Evolutionary conservation across 495 filamentous ascomycete species (phyloP), one percentile per base, ranked within the genome.

Genomic region (Aspergillus campestris): DNA sequence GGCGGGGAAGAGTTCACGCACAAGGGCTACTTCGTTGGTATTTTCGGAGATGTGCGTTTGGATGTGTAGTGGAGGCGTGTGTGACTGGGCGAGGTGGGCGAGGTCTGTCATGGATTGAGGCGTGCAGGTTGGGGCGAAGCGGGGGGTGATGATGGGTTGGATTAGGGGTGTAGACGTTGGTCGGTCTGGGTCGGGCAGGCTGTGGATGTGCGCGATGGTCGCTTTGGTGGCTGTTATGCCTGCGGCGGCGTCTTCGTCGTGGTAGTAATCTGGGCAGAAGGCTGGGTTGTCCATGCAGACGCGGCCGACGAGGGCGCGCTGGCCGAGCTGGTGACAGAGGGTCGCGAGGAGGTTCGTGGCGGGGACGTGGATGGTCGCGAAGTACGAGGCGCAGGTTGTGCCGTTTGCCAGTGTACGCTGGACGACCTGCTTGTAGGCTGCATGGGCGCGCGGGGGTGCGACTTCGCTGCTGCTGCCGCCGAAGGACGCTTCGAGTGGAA

Each of bases 1-100:
- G 0, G 73, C 61, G 0, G 89, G 87, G 64, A 95, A 95, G 8
- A 90, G 60, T 14, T 74, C 45, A 6, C 62, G 53, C 1, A 96
- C 89, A 1, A 94, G 76, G 3, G 60, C 66, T 38, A 87, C 56
- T 64, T 98, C 92, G 53, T 67, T 59, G 3, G 56, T 66, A 65
- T 94, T 97, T 60, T 98, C 92, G 0, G 82, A 81, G 60, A 98
- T 83, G 66, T 98, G 92, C 1, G 92, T 98, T 65, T 98, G 92
- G 40, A 89, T 76, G 9, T 81, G 81, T 0, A 90, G 61, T 0
- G 67, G 72, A 3, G 72, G 69, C 7, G 65, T 60, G 9, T 74
- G 77, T 29, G 77, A 69, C 7, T 61, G 58, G 0, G 84, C 81
- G 1, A 95, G 67, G 4, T 64, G 49, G 14, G 82, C 90, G 1